These are phyloP conservation scores for Paulownia fortunei DNA, from an alignment of 257 asterid genomes.

Conservation along the genomic window DNA sequence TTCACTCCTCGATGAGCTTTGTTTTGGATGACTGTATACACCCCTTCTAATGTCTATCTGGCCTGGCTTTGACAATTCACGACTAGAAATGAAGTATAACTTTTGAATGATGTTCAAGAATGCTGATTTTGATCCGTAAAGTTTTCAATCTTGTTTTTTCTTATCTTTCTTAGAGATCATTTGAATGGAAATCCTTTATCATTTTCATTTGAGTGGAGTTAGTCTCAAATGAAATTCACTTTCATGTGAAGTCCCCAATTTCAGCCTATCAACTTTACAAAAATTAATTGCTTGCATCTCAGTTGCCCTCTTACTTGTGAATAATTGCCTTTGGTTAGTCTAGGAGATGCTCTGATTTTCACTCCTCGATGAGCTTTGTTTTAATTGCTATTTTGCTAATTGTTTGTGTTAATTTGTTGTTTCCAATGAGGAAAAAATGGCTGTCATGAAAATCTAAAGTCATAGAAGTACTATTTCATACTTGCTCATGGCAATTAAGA, in stretches of 20 bases:
- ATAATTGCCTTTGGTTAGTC: not conserved
- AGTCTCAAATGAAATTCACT: not conserved
- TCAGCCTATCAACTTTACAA: no score
- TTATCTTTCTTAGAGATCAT: not conserved
- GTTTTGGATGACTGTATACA: no score
- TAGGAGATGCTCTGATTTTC: not conserved
- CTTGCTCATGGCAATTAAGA: not conserved
- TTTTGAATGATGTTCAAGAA: not conserved
- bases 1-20: not conserved
- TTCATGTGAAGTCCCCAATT: not conserved
- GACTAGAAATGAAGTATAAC: not conserved
- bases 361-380: not conserved
- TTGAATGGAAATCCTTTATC: not conserved
- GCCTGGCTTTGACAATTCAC: no score
- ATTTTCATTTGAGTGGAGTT: not conserved
- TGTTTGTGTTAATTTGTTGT: not conserved
- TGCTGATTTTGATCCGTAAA: not conserved
- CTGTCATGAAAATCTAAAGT: not conserved
- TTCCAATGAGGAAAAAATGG: not conserved
- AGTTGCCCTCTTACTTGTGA: not conserved
- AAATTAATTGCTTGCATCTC: not conserved
- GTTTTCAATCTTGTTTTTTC: not conserved
- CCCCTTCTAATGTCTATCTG: no score
- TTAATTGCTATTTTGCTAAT: not conserved
- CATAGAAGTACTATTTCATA: not conserved